Base-by-base conservation (phyloP, 73 alveolate species). In the Paramecium pentaurelia region DNA sequence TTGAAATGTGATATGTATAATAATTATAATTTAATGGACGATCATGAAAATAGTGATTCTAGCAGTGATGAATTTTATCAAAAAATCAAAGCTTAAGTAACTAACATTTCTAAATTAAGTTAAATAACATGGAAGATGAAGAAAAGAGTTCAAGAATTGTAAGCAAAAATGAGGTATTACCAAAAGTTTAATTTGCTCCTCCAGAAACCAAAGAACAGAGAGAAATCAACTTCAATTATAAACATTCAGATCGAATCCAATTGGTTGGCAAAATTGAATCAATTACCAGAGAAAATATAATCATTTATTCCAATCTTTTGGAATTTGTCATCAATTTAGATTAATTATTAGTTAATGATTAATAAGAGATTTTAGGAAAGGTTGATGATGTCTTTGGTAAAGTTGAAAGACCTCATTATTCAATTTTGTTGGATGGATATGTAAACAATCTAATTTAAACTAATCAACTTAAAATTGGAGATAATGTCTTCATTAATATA, bases 371-470 rank as follows among this genome's bases (percentile, higher is more conserved):
- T 4, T 47, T 89, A 18, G 94, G 94, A 32, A 71, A 64, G 14
- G 91, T 89, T 40, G 94, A 89, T 70, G 94, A 89, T 89, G 94
- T 89, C 1, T 71, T 89, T 71, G 94, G 94, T 0, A 89, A 71
- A 71, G 84, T 89, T 8, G 88, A 89, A 38, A 89, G 75, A 49
- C 94, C 94, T 2, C 58, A 60, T 25, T 89, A 89, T 70, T 71
- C 92, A 22, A 28, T 89, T n/a, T 36, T 89, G 18, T 20, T 89
- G 27, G 94, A 89, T 71, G 51, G 64, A 45, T 89, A 89, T 45
- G 37, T 59, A 3, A 83, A 71, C 25, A 83, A 89, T 11, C 68
- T 89, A 73, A 14, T 89, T 42, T 27, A 58, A 32, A n/a, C 77
- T 25, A 71, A 71, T 37, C 30, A 49, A 89, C 6, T 89, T 25